Evolutionary conservation across 495 filamentous ascomycete species (phyloP), one percentile per base, ranked within the genome.

Genomic region (Tuber melanosporum): DNA sequence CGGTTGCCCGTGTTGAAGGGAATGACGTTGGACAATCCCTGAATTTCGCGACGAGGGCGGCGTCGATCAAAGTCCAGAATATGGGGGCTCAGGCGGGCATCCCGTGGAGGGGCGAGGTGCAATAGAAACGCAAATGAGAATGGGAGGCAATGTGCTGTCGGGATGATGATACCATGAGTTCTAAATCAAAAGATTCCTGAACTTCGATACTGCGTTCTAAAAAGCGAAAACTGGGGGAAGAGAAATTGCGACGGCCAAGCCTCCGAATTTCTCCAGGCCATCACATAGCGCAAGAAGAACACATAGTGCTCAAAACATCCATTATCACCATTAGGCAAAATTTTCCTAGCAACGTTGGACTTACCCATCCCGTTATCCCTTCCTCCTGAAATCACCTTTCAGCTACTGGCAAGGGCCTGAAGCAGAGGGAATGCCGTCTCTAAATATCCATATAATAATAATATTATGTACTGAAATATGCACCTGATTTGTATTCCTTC

Each of bases 81-180:
- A 84, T 86, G 76, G 95, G 95, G 2, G 94, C 94, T n/a, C 92
- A 94, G 88, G 89, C 88, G 72, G 91, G 92, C 71, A 97, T 98
- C 85, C 95, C 95, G 0, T 97, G 92, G 91, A 88, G 89, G 74
- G 89, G 93, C 84, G 95, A 98, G 85, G 85, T 95, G 52, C 82
- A 85, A 75, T 83, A 43, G 45, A 66, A 7, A 7, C 32, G 26
- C 9, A 66, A 66, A 66, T 66, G 4, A 4, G 12, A 19, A 66
- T 72, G 32, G 20, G 22, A 15, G 17, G 20, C 41, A 19, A 72
- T 22, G 39, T 43, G 12, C 44, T n/a, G 71, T 17, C 26, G 71
- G 17, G 41, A 20, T 20, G 3, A 71, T 20, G 26, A 36, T 72
- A 43, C 22, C 26, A 22, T 42, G 36, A 10, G 44, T 72, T 44